Evolutionary conservation across 1,284 basidiomycete species (phyloP).

Genomic region (Ceratobasidium sp.): DNA sequence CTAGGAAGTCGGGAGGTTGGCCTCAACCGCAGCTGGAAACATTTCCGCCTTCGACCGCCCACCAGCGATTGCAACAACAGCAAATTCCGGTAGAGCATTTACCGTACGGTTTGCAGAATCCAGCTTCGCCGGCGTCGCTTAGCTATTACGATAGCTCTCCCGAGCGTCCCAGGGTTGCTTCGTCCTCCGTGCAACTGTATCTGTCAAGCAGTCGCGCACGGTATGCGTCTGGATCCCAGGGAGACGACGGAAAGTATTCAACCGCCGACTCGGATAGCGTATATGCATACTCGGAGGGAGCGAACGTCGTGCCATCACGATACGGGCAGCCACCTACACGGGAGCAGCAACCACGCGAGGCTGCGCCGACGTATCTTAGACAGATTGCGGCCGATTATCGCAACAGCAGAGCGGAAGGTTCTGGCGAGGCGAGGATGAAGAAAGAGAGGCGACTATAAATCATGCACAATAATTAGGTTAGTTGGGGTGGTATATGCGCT

Average conservation of each 20-base stretch:
- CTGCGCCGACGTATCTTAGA: background rate
- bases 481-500: no score
- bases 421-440: background rate
- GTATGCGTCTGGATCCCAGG: background rate
- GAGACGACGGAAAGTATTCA: background rate
- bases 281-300: constrained; percentile 40
- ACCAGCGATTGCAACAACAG: constrained; percentile 4
- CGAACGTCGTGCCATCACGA: constrained; percentile 26
- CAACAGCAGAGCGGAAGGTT: background rate
- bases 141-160: constrained; percentile 28
- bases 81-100: background rate
- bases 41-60: constrained; percentile 2
- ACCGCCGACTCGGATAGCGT: constrained; percentile 27
- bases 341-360: no score
- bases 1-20: no score
- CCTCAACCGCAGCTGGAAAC: background rate
- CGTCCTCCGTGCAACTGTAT: no score
- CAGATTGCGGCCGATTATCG: background rate
- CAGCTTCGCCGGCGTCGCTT: constrained; percentile 10
- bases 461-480: no score
- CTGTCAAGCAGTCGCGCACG: no score
- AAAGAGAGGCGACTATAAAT: background rate
- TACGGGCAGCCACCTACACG: constrained; percentile 9
- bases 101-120: constrained; percentile 11
- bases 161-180: background rate